Evolutionary conservation across 345 rosid species (phyloP).

Genomic region (Lepidium africanum): DNA sequence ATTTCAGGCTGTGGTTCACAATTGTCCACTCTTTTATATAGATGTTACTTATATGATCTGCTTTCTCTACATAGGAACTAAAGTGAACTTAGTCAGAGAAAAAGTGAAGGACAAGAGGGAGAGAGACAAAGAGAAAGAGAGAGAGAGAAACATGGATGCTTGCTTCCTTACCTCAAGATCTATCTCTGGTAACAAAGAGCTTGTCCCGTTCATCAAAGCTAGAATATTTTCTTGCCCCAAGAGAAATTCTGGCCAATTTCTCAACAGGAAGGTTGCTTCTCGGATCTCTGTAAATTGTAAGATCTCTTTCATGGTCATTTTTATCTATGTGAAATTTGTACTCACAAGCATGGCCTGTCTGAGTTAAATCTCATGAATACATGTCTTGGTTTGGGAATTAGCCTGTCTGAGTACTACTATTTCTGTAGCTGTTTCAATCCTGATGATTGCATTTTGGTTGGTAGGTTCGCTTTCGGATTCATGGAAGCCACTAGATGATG

Average conservation of each 20-base stretch:
- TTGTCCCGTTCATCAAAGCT: conserved; percentile 37
- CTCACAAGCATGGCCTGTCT: not conserved
- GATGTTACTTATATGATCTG: not conserved
- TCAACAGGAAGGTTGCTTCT: conserved; percentile 28
- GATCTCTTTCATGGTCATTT: not conserved
- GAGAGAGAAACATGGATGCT: conserved; percentile 50
- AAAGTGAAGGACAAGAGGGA: not conserved
- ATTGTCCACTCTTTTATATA: conserved; percentile 24
- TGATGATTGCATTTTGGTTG: conserved; percentile 10
- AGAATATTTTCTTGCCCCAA: conserved; percentile 33
- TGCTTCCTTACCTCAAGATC: conserved; percentile 61
- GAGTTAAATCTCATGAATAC: not conserved
- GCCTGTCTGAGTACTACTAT: not conserved
- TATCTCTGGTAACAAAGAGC: conserved; percentile 36
- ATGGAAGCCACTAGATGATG: conserved; percentile 35
- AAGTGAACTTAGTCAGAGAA: conserved; percentile 5
- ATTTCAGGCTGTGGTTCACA: conserved; percentile 36
- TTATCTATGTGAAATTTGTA: not conserved
- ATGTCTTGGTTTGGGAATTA: not conserved
- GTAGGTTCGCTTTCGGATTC: conserved; percentile 49
- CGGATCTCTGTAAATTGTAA: conserved; percentile 38
- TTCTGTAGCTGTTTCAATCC: not conserved
- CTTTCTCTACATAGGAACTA: not conserved
- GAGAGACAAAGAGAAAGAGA: not conserved
- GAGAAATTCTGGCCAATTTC: conserved; percentile 27